A percentile compares a stretch with the other conserved stretches of the same genome.
Conservation (phyloP, 257 asterid species). For the Apocynum venetum region DNA sequence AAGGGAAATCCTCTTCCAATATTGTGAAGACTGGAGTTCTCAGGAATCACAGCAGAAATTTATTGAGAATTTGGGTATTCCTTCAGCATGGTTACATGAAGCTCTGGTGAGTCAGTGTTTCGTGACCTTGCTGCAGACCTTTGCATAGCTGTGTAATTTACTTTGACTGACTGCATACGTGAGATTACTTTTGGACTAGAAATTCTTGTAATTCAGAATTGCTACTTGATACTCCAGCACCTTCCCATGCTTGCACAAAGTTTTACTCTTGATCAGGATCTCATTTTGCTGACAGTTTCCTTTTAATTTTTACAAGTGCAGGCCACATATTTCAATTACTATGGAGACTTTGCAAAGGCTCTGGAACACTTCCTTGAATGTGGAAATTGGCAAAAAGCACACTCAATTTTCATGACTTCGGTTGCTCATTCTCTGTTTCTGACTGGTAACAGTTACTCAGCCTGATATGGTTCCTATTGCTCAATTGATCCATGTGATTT, state of each 20-base stretch:
- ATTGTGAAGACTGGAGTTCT: constrained; percentile 88
- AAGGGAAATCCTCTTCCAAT: constrained; percentile 86
- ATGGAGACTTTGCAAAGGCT: constrained; percentile 68
- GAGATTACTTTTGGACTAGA: not conserved
- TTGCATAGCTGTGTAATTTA: not conserved
- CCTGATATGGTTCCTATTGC: not conserved
- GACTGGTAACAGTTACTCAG: constrained; percentile 43
- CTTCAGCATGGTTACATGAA: constrained; percentile 91
- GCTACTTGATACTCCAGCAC: not conserved
- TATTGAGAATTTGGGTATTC: constrained; percentile 82
- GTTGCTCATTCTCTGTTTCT: constrained; percentile 80
- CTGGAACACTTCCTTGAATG: constrained; percentile 79
- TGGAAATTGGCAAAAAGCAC: constrained; percentile 91
- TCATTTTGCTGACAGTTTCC: constrained; percentile 23
- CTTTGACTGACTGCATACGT: not conserved
- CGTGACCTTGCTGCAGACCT: constrained; percentile 6
- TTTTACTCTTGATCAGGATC: constrained; percentile 10
- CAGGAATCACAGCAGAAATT: constrained; percentile 65
- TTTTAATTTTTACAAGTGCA: constrained; percentile 30
- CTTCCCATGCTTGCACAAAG: not conserved
- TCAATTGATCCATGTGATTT: not conserved
- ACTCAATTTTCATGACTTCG: constrained; percentile 68
- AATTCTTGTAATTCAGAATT: not conserved
- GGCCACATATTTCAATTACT: constrained; percentile 80
- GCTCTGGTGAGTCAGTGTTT: constrained; percentile 72